Conservation (phyloP, 2,329 filamentous ascomycete species). For the Beauveria medogensis region DNA sequence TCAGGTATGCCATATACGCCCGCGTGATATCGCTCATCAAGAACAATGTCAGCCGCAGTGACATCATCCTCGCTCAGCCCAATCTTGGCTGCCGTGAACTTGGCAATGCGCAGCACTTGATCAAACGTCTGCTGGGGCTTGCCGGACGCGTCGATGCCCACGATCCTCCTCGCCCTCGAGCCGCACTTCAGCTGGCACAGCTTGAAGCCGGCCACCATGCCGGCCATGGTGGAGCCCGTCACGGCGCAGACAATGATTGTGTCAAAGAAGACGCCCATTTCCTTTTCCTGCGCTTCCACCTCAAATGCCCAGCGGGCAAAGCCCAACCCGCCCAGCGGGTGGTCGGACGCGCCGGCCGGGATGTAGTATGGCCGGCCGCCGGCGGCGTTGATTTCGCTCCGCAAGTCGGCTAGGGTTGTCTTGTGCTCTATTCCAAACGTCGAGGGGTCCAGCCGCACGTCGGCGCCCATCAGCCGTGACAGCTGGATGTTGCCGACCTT, state of each 20-base stretch:
- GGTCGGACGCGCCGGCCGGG: conserved; percentile 62
- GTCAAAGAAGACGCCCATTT: conserved; percentile 57
- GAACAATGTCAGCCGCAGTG: conserved; percentile 50
- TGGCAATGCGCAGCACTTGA: conserved; percentile 60
- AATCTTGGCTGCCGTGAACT: conserved; percentile 53
- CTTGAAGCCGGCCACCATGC: conserved; percentile 67
- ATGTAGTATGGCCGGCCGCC: conserved; percentile 63
- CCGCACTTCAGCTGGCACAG: conserved; percentile 40
- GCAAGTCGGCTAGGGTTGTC: conserved; percentile 45
- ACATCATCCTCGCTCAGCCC: conserved; percentile 53
- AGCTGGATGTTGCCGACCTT: conserved; percentile 66
- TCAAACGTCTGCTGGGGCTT: conserved; percentile 47
- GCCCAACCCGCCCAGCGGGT: conserved; percentile 60
- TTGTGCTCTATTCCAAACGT: conserved; percentile 64
- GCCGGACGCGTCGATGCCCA: conserved; percentile 53
- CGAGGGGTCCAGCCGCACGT: conserved; percentile 51
- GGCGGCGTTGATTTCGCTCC: conserved; percentile 40
- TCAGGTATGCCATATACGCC: conserved; percentile 62
- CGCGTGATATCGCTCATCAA: conserved; percentile 56
- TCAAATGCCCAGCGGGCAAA: conserved; percentile 67
- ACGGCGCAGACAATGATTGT: conserved; percentile 62
- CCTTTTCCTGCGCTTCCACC: conserved; percentile 54
- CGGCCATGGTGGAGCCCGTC: conserved; percentile 62
- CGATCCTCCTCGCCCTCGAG: conserved; percentile 42
- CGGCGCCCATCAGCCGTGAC: conserved; percentile 57